Base-by-base conservation (phyloP, 2,329 filamentous ascomycete genomes). In the Epichloe gansuensis region DNA sequence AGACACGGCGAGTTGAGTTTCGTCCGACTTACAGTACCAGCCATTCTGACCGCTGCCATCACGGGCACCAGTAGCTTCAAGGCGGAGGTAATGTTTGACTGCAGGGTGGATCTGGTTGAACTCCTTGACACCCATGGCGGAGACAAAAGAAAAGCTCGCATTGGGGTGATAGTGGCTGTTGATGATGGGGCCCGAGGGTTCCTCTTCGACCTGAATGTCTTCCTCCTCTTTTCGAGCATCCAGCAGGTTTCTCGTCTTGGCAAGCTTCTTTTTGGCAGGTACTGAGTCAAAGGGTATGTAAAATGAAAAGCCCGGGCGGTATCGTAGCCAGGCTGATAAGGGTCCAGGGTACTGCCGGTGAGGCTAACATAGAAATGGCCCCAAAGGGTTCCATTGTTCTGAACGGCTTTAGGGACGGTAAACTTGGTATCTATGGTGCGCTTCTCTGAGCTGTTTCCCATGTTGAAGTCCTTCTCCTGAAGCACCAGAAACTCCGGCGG, bases 91-190 rank as follows among this genome's bases (percentile, higher is more conserved):
- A 62, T 89, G 84, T 50, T 85, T 81, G 52, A 87, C 73, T 1
- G 88, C 86, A 1, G 88, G 86, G 56, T 88, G 83, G 58, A 91
- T 73, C 52, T 75, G 72, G 23, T 76, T 74, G 59, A 82, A 90
- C 31, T 78, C 77, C 64, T 87, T 74, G 6, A 85, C 75, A 23
- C 90, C 91, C 42, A 83, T 75, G 61, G 90, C 84, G 3, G 91
- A 89, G 48, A 98, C 81, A 61, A 97, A 82, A 5, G 90, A 88
- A 56, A 98, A 75, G 49, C 87, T 94, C 60, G 94, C 85, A 69
- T 98, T 98, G 6, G 93, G 87, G 69, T 98, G 93, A 67, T 96
- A 98, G 72, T 91, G 95, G 52, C 84, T 94, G 46, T 80, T 82
- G 57, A 95, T 81, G 51, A 84, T 74, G n/a, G 88, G 83, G 1